phyloP scores from a whole-genome alignment of 495 filamentous ascomycete species.

The Neurospora africana region DNA sequence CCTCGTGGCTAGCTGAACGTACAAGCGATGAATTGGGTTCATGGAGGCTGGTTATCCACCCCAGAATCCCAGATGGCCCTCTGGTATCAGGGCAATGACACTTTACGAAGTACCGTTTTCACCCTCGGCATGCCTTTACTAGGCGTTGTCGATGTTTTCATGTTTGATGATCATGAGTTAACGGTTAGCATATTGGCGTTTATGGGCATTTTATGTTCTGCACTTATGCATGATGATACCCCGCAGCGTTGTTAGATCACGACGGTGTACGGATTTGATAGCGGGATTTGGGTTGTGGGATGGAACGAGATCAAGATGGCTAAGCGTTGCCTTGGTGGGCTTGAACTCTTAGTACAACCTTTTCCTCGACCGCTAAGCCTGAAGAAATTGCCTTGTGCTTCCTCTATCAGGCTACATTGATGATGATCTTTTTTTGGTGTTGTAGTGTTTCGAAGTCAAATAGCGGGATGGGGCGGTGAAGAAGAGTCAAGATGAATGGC shows the following conservation, averaged over 20 bases:
- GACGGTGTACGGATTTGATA: background rate
- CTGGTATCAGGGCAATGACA: background rate
- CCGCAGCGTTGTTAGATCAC: background rate
- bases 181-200: background rate
- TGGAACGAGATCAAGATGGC: background rate
- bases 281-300: background rate
- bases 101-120: background rate
- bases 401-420: background rate
- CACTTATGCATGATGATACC: background rate
- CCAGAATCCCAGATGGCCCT: background rate
- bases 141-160: background rate
- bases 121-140: background rate
- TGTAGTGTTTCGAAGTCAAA: background rate
- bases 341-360: background rate
- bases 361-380: background rate
- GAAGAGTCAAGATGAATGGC: background rate
- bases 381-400: background rate
- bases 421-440: background rate
- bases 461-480: background rate
- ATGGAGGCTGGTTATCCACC: background rate
- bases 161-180: background rate
- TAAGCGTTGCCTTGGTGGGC: background rate
- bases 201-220: background rate
- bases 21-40: background rate
- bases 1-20: background rate